Evolutionary conservation across 2,329 filamentous ascomycete genomes (phyloP).

Genomic region (Pseudogymnoascus sp.): DNA sequence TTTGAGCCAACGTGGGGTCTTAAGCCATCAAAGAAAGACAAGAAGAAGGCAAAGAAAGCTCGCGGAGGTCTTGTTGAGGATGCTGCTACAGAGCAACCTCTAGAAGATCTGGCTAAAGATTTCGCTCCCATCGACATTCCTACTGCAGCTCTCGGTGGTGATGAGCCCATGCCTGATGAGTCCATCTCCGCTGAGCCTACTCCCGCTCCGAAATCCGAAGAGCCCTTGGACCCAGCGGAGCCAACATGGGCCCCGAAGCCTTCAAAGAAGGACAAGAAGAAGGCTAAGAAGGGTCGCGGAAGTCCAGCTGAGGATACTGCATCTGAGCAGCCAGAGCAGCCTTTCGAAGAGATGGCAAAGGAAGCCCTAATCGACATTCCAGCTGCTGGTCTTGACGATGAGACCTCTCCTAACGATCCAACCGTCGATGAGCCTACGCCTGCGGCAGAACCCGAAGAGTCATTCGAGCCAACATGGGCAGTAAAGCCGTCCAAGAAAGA

Average conservation of each 20-base stretch:
- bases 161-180: not conserved
- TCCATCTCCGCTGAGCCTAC: not conserved
- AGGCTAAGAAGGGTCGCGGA: constrained; percentile 1
- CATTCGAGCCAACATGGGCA: not conserved
- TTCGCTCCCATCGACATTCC: not conserved
- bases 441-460: not conserved
- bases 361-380: not conserved
- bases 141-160: not conserved
- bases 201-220: constrained; percentile 9
- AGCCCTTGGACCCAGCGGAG: constrained; percentile 19
- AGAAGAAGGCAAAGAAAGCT: constrained; percentile 30
- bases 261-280: constrained; percentile 9
- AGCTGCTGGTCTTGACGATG: not conserved
- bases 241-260: not conserved
- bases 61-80: not conserved
- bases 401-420: not conserved
- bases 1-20: not conserved
- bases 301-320: not conserved
- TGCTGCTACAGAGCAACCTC: not conserved
- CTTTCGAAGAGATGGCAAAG: not conserved
- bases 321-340: not conserved
- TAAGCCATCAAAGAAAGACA: constrained; percentile 32
- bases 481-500: constrained; percentile 7
- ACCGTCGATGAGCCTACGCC: not conserved
- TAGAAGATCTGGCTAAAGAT: not conserved